These are phyloP conservation scores for Chlorella sp. DNA, from an alignment of 139 green algal species.

Conservation along the genomic window DNA sequence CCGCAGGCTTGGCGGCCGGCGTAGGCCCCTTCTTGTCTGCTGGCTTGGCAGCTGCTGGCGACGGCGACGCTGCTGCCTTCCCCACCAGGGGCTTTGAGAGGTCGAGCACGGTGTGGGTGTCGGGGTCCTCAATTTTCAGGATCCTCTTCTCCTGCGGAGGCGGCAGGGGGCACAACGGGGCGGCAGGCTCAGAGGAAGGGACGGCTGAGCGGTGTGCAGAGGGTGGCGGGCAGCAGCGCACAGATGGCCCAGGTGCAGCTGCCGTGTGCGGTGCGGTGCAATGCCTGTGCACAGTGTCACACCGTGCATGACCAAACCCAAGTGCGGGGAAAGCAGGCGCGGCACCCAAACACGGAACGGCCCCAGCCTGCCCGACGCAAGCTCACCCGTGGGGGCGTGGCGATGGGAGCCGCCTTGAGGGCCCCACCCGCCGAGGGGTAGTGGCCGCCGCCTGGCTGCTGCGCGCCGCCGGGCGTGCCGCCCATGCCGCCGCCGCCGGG, in stretches of 20 bases:
- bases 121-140: conserved; percentile 43
- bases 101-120: conserved; percentile 43
- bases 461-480: background rate
- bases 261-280: no score
- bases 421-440: background rate
- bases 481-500: background rate
- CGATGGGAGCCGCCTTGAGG: background rate
- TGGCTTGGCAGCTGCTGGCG: background rate
- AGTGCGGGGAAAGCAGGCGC: background rate
- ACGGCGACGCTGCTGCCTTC: background rate
- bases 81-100: conserved; percentile 18
- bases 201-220: background rate
- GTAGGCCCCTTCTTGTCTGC: background rate
- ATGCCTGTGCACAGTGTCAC: no score
- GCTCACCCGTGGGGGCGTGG: background rate
- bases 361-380: background rate
- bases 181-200: background rate
- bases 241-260: no score
- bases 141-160: conserved; percentile 32
- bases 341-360: background rate
- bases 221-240: background rate
- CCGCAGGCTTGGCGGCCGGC: background rate
- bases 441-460: background rate
- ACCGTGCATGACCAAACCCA: background rate
- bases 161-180: background rate